Percentiles rank a stretch among this genome's conserved stretches.
Conservation (phyloP, 2,329 filamentous ascomycete species). For the Paraphaeosphaeria sporulosa region DNA sequence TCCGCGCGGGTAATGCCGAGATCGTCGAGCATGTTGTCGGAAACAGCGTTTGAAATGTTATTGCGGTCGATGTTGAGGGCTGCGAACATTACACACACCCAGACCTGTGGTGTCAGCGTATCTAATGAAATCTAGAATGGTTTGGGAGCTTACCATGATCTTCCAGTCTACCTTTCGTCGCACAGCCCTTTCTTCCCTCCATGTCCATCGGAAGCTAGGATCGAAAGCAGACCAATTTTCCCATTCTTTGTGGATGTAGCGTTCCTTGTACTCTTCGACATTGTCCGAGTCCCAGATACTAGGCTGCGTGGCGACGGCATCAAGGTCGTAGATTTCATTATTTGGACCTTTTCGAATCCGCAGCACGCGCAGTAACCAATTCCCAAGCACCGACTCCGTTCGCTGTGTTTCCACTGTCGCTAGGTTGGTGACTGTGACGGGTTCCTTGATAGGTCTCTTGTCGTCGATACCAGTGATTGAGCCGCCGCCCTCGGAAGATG, state of each 20-base stretch:
- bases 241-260: slow-evolving; percentile 46
- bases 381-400: slow-evolving; percentile 16
- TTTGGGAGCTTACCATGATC: slow-evolving; percentile 14
- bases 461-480: slow-evolving; percentile 14
- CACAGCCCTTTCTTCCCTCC: slow-evolving; percentile 58
- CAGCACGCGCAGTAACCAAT: slow-evolving; percentile 16
- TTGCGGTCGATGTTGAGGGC: slow-evolving; percentile 56
- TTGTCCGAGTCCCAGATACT: slow-evolving; percentile 18
- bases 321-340: slow-evolving; percentile 17
- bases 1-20: slow-evolving; percentile 22
- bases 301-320: slow-evolving; percentile 21
- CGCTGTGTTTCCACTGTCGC: slow-evolving; percentile 17
- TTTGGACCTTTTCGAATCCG: slow-evolving; percentile 15
- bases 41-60: slow-evolving; percentile 43
- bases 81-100: slow-evolving; percentile 61
- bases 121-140: background rate
- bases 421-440: slow-evolving; percentile 12
- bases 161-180: slow-evolving; percentile 22
- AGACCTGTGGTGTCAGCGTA: slow-evolving; percentile 27
- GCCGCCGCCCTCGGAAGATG: slow-evolving; percentile 12
- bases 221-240: slow-evolving; percentile 66
- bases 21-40: slow-evolving; percentile 31
- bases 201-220: slow-evolving; percentile 60
- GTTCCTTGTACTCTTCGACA: slow-evolving; percentile 15
- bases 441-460: slow-evolving; percentile 14